Evolutionary conservation across 345 rosid species (phyloP).

Genomic region (Bruguiera sexangula): DNA sequence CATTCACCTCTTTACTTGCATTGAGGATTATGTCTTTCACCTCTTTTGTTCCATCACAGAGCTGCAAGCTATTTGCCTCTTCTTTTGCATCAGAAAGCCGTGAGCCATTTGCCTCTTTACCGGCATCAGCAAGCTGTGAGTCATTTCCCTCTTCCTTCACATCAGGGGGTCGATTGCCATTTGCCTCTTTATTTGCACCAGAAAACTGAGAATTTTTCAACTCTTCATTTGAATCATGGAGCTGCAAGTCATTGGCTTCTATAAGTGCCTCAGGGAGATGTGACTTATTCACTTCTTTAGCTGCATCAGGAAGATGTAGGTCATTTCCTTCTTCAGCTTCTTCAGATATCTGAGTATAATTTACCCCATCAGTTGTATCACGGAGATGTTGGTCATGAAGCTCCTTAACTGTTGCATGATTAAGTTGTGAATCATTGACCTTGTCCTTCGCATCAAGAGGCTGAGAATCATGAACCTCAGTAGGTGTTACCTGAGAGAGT

Average conservation of each 20-base stretch:
- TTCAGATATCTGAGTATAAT: constrained; percentile 4
- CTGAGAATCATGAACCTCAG: not conserved
- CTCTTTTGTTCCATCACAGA: constrained; percentile 5
- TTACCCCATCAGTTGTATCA: constrained; percentile 4
- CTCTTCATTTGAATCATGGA: constrained; percentile 3
- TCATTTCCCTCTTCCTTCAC: constrained; percentile 5
- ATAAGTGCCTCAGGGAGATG: not conserved
- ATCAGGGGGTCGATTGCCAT: not conserved
- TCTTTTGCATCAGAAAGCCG: constrained; percentile 6
- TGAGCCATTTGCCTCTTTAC: constrained; percentile 2
- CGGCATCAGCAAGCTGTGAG: constrained; percentile 1
- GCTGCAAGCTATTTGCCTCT: constrained; percentile 1
- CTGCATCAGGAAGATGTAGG: not conserved
- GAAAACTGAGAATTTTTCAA: not conserved
- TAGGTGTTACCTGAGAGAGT: not conserved
- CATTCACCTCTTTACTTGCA: constrained; percentile 4
- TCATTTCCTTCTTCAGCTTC: not conserved
- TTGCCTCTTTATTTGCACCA: not conserved
- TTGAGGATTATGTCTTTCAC: not conserved
- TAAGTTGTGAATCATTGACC: not conserved
- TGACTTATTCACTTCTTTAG: not conserved
- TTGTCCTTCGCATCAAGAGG: not conserved
- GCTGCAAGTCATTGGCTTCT: not conserved
- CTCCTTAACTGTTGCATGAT: constrained; percentile 1
- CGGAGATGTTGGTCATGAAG: not conserved